phyloP scores from a whole-genome alignment of 208 protist species.

The Crithidia expoeki region DNA sequence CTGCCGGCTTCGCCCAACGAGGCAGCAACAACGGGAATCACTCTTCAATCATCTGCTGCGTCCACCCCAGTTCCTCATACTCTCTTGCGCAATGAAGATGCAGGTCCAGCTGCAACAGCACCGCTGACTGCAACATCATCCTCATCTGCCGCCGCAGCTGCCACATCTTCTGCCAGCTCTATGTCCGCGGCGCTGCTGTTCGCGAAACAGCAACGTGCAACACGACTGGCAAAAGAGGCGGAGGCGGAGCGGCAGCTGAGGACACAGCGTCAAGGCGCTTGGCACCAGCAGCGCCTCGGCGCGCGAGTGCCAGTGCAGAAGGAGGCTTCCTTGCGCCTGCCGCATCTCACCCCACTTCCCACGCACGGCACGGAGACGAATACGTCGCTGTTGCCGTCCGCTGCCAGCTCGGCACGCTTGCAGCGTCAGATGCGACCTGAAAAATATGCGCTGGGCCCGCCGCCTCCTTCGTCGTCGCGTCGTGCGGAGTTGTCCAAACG shows the following conservation, averaged over 20 bases:
- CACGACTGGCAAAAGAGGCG: slow-evolving; percentile 16
- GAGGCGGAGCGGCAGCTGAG: slow-evolving; percentile 1
- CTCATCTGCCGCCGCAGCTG: not conserved
- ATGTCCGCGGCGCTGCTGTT: slow-evolving; percentile 21
- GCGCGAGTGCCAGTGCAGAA: slow-evolving; percentile 19
- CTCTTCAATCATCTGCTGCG: not conserved
- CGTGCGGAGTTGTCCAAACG: slow-evolving; percentile 13
- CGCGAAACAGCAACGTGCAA: slow-evolving; percentile 29
- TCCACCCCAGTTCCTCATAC: not conserved
- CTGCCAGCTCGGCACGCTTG: slow-evolving; percentile 18
- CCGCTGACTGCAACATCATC: not conserved
- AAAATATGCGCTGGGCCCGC: slow-evolving; percentile 12
- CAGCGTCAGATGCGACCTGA: slow-evolving; percentile 28
- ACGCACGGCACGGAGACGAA: slow-evolving; percentile 8
- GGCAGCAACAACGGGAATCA: not conserved
- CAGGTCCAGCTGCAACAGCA: not conserved
- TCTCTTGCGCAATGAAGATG: not conserved
- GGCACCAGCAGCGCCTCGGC: slow-evolving; percentile 24
- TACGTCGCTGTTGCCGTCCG: slow-evolving; percentile 15
- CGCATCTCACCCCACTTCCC: slow-evolving; percentile 11
- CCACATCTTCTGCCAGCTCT: not conserved
- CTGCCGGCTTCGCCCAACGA: not conserved
- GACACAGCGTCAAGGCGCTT: slow-evolving; percentile 20
- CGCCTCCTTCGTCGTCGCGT: slow-evolving; percentile 21
- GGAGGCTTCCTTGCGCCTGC: slow-evolving; percentile 34